Conservation (phyloP, 345 rosid genomes). For the Salix purpurea region DNA sequence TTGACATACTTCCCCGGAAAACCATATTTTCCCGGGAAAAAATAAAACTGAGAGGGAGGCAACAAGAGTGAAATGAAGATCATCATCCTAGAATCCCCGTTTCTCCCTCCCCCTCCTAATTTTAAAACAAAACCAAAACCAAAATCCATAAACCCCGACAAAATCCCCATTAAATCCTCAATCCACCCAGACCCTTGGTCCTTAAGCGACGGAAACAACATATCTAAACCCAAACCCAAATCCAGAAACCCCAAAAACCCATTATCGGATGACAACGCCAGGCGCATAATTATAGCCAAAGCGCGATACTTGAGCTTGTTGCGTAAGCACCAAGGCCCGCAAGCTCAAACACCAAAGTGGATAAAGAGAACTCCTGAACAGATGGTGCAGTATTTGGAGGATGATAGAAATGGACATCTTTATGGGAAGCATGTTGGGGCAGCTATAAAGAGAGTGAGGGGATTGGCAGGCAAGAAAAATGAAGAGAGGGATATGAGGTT, state of each 20-base stretch:
- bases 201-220: constrained; percentile 59
- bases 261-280: constrained; percentile 74
- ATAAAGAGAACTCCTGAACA: constrained; percentile 82
- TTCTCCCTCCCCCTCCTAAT: constrained; percentile 25
- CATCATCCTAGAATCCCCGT: constrained; percentile 29
- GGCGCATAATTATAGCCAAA: constrained; percentile 72
- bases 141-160: constrained; percentile 7
- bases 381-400: constrained; percentile 77
- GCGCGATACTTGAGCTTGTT: constrained; percentile 63
- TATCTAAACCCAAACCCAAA: constrained; percentile 57
- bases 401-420: constrained; percentile 68
- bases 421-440: constrained; percentile 85
- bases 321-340: constrained; percentile 73
- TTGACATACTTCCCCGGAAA: not conserved
- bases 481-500: constrained; percentile 57
- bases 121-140: constrained; percentile 17
- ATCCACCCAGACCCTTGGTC: constrained; percentile 80
- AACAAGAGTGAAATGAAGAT: constrained; percentile 20
- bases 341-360: constrained; percentile 74
- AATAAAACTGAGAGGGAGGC: not conserved
- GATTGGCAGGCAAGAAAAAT: constrained; percentile 37
- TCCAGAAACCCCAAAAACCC: constrained; percentile 60
- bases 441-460: constrained; percentile 70
- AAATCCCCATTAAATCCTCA: constrained; percentile 29
- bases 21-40: not conserved